phyloP scores from a whole-genome alignment of 2,329 filamentous ascomycete species.

The Coleophoma crateriformis region DNA sequence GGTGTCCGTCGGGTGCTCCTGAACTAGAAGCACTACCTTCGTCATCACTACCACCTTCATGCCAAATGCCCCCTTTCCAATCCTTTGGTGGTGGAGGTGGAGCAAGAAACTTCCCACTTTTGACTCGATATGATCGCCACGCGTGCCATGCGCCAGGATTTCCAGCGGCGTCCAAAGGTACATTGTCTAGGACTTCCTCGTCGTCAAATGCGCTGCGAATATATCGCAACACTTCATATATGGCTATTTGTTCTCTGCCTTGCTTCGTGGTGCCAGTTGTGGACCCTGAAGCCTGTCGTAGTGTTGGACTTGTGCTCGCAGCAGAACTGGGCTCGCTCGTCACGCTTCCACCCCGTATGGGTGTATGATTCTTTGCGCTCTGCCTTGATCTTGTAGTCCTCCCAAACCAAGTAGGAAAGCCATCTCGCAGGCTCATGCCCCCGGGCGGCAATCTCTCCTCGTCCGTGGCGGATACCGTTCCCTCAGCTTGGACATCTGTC shows the following conservation, averaged over 20 bases:
- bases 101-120: slow-evolving; percentile 37
- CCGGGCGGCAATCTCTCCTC: slow-evolving; percentile 80
- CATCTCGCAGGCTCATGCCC: slow-evolving; percentile 84
- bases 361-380: slow-evolving; percentile 16
- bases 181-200: slow-evolving; percentile 67
- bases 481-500: slow-evolving; percentile 67
- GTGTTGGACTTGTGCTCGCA: slow-evolving; percentile 6
- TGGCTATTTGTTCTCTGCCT: slow-evolving; percentile 31
- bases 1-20: slow-evolving; percentile 9
- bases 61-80: slow-evolving; percentile 3
- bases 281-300: slow-evolving; percentile 4
- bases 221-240: slow-evolving; percentile 70
- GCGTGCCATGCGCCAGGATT: slow-evolving; percentile 93
- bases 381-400: slow-evolving; percentile 39
- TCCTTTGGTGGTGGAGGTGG: slow-evolving; percentile 3
- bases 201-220: slow-evolving; percentile 78
- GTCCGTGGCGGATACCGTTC: slow-evolving; percentile 78
- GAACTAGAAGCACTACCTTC: slow-evolving; percentile 4
- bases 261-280: slow-evolving; percentile 5
- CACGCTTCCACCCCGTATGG: slow-evolving; percentile 12
- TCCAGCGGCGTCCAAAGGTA: slow-evolving; percentile 77
- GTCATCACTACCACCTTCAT: slow-evolving; percentile 11
- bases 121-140: slow-evolving; percentile 68
- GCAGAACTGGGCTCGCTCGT: not conserved
- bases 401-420: slow-evolving; percentile 88